Evolutionary conservation across 2,329 filamentous ascomycete genomes (phyloP).

Genomic region (Penicillium sp.): DNA sequence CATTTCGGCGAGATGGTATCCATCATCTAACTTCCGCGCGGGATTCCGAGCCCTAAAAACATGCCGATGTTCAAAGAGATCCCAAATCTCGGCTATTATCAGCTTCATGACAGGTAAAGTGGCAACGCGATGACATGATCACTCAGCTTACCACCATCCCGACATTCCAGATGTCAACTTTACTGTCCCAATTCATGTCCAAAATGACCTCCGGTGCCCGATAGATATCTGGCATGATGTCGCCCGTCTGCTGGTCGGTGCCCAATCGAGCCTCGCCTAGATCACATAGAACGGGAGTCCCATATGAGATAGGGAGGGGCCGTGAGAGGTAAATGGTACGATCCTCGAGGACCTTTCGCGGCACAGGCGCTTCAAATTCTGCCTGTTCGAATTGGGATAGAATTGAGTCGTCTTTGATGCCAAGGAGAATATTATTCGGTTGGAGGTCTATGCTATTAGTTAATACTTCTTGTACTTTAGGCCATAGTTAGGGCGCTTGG

Average conservation of each 20-base stretch:
- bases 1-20: constrained; percentile 23
- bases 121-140: background rate
- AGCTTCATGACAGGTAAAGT: background rate
- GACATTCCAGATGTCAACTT: constrained; percentile 34
- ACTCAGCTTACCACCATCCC: constrained; percentile 24
- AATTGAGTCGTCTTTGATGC: constrained; percentile 26
- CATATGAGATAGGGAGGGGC: constrained; percentile 17
- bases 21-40: constrained; percentile 11
- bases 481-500: no score
- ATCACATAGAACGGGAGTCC: constrained; percentile 28
- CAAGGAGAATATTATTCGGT: constrained; percentile 31
- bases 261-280: constrained; percentile 29
- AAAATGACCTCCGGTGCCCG: constrained; percentile 32
- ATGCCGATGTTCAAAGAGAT: constrained; percentile 13
- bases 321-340: constrained; percentile 29
- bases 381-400: constrained; percentile 29
- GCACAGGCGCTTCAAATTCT: constrained; percentile 27
- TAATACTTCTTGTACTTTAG: constrained; percentile 17
- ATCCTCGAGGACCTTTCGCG: constrained; percentile 30
- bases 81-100: constrained; percentile 16
- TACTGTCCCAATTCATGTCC: constrained; percentile 29
- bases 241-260: constrained; percentile 13
- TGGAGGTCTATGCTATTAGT: background rate
- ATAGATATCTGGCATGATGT: constrained; percentile 31
- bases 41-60: constrained; percentile 17